Evolutionary conservation across 805 yeast genomes (phyloP), one percentile per base, ranked within the genome.

Genomic region (Yarrowia keelungensis): DNA sequence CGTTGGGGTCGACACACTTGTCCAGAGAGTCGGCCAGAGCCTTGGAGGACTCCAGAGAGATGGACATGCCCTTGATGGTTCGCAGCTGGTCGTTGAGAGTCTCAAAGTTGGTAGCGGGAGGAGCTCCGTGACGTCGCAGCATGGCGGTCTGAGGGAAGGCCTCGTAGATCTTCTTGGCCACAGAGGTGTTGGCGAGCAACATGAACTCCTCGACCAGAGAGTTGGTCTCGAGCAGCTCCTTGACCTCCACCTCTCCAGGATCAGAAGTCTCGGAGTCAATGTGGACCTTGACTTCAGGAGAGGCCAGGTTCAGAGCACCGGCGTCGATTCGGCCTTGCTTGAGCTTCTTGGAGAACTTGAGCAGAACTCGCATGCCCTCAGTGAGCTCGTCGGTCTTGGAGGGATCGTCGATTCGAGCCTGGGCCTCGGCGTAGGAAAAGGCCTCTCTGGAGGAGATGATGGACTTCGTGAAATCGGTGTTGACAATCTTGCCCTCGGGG

Each of bases 101-200:
- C 76, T 95, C 99, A 77, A 95, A 95, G 74, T 93, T 94, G 1
- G 97, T 88, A 0, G 92, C 87, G 26, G 98, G 98, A 19, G 99
- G 99, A n/a, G 97, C 86, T 10, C 93, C 97, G 77, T 95, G 99
- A 75, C 99, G 88, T 85, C 99, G 89, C 70, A 95, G 81, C 98
- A 95, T 92, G 9, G 99, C 99, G 4, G 97, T 93, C 78, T 95
- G 99, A 5, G 99, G 99, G 77, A 89, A 93, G 2, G 97, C 89
- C 64, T 92, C 96, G 79, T 87, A 91, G 58, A 95, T 95, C 78
- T 91, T 92, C 75, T 90, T 85, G 2, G 99, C 99, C 32, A 95
- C 99, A 8, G 97, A 89, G 67, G 94, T 94, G 76, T 95, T 95
- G 66, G 98, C 99, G 73, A 96, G 83, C 84, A 95, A 84, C 99